phyloP scores from a whole-genome alignment of 2,329 filamentous ascomycete species.

The Fusarium sororula region DNA sequence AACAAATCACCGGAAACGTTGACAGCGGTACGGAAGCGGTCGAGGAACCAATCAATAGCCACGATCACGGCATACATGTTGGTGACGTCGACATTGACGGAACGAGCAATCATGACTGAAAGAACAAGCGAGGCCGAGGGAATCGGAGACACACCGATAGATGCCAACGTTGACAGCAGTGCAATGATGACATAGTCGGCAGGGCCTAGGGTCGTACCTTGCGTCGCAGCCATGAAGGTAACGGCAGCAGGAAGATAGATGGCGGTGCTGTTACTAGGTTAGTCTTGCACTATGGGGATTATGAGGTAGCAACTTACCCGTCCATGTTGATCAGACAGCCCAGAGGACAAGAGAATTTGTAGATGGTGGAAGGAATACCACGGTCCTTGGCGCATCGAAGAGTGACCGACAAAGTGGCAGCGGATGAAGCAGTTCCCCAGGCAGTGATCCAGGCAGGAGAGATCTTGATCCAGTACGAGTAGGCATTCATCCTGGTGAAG shows the following conservation, averaged over 20 bases:
- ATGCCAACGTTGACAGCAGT: conserved; percentile 59
- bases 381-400: conserved; percentile 52
- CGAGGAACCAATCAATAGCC: conserved; percentile 65
- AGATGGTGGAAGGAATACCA: conserved; percentile 54
- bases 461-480: conserved; percentile 56
- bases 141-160: conserved; percentile 64
- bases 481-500: conserved; percentile 57
- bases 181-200: conserved; percentile 60
- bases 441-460: conserved; percentile 63
- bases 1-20: conserved; percentile 63
- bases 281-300: background rate
- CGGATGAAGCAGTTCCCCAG: conserved; percentile 63
- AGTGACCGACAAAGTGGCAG: conserved; percentile 61
- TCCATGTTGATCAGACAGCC: conserved; percentile 63
- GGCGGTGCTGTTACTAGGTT: conserved; percentile 51
- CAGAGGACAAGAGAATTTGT: conserved; percentile 58
- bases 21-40: conserved; percentile 61
- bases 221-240: conserved; percentile 61
- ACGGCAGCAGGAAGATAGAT: conserved; percentile 65
- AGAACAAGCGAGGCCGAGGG: conserved; percentile 62
- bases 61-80: conserved; percentile 63
- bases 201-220: conserved; percentile 54
- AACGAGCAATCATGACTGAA: conserved; percentile 60
- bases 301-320: conserved; percentile 41
- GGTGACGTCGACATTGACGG: conserved; percentile 55